Evolutionary conservation across 1,284 basidiomycete genomes (phyloP).

Genomic region (Ustilago esculenta): DNA sequence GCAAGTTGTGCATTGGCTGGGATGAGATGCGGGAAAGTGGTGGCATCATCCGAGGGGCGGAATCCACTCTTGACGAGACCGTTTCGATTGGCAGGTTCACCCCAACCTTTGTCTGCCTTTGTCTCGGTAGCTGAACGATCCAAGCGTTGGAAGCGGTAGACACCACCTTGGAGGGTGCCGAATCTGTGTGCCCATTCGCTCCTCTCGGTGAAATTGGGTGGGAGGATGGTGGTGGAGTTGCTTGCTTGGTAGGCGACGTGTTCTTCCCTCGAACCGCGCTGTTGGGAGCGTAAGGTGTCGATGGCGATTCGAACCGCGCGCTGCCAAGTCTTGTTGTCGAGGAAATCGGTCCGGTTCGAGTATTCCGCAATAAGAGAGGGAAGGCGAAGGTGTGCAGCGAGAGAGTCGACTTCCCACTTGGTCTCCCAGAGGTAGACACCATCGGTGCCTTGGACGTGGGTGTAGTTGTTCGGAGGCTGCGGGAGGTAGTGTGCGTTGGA

Average conservation of each 20-base stretch:
- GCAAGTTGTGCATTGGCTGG: constrained; percentile 52
- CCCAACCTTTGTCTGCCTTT: constrained; percentile 50
- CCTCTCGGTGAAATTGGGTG: constrained; percentile 19
- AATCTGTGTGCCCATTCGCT: constrained; percentile 42
- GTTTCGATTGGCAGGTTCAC: constrained; percentile 36
- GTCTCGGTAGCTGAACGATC: constrained; percentile 49
- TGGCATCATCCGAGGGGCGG: constrained; percentile 55
- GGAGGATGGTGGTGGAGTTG: constrained; percentile 20
- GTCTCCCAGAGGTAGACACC: constrained; percentile 57
- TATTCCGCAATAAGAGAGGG: constrained; percentile 36
- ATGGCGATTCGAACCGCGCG: constrained; percentile 42
- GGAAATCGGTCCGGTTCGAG: constrained; percentile 31
- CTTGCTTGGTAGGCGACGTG: constrained; percentile 20
- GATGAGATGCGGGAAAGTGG: constrained; percentile 51
- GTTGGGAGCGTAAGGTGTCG: constrained; percentile 42
- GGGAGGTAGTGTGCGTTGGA: constrained; percentile 28
- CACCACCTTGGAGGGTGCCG: constrained; percentile 41
- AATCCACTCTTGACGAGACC: constrained; percentile 57
- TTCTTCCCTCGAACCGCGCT: constrained; percentile 43
- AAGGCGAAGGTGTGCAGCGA: constrained; percentile 37
- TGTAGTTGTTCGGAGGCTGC: constrained; percentile 33
- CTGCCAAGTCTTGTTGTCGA: constrained; percentile 41
- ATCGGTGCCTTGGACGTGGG: constrained; percentile 58
- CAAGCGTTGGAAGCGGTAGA: constrained; percentile 51
- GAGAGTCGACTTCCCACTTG: constrained; percentile 59